A percentile compares a stretch with the other conserved stretches of the same genome.
phyloP scores from a whole-genome alignment of 2,329 filamentous ascomycete species.

The Aspergillus ustus region DNA sequence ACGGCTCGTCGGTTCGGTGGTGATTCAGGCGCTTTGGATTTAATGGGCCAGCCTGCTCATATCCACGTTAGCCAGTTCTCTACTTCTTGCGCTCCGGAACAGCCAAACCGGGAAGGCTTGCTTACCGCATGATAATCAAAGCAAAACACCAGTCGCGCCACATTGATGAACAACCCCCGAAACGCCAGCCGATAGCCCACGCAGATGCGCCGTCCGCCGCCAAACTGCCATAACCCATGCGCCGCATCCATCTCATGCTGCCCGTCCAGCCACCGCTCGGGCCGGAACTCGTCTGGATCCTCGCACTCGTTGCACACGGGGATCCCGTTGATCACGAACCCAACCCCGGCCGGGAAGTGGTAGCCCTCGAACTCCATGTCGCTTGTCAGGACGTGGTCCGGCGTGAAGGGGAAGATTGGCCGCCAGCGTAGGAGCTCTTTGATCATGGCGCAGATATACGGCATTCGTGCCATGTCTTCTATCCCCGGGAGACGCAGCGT shows the following conservation, averaged over 20 bases:
- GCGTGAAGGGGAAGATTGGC: constrained; percentile 33
- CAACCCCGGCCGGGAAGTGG: constrained; percentile 33
- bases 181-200: constrained; percentile 40
- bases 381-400: constrained; percentile 29
- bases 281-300: constrained; percentile 36
- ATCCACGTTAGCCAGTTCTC: too few relatives aligned
- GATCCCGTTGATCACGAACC: constrained; percentile 39
- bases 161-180: constrained; percentile 36
- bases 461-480: constrained; percentile 29
- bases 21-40: constrained; percentile 27
- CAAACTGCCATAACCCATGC: constrained; percentile 42
- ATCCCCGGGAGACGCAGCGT: constrained; percentile 26
- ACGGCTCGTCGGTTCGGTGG: constrained; percentile 31
- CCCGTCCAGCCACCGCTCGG: constrained; percentile 45
- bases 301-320: constrained; percentile 37
- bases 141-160: constrained; percentile 35
- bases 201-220: constrained; percentile 41
- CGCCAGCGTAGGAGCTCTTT: constrained; percentile 38
- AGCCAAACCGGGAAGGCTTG: neutral
- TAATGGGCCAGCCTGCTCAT: constrained; percentile 23
- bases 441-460: constrained; percentile 31
- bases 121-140: constrained; percentile 29
- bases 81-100: too few relatives aligned
- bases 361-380: constrained; percentile 37
- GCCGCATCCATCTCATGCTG: constrained; percentile 31